These are phyloP conservation scores for Pleurotus platypus DNA, from an alignment of 768 basidiomycete species.

Conservation along the genomic window DNA sequence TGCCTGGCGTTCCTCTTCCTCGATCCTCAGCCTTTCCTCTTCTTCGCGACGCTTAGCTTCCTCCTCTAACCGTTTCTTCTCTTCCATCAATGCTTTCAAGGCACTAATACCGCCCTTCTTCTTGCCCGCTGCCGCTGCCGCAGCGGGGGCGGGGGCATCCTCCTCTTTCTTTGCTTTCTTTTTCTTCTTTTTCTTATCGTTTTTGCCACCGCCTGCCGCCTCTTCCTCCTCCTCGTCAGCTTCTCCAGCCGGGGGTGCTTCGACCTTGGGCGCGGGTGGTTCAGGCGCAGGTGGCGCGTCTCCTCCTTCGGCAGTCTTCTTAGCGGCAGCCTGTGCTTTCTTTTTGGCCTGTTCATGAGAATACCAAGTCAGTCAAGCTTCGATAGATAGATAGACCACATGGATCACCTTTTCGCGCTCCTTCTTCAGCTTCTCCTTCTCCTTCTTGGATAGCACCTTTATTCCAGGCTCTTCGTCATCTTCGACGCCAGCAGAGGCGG, in stretches of 20 bases:
- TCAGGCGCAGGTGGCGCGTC: constrained; percentile 18
- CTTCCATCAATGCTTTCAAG: constrained; percentile 88
- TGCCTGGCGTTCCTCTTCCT: constrained; percentile 81
- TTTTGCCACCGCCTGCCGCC: constrained; percentile 46
- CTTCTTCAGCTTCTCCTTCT: constrained; percentile 97
- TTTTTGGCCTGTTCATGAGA: constrained; percentile 71
- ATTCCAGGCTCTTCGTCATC: constrained; percentile 46
- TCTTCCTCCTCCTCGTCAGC: constrained; percentile 70
- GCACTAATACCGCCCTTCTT: constrained; percentile 82
- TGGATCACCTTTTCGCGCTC: constrained; percentile 83
- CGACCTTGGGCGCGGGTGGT: constrained; percentile 14
- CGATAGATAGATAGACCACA: not conserved
- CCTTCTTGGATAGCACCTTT: constrained; percentile 85
- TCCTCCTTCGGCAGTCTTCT: constrained; percentile 49
- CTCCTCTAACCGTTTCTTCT: constrained; percentile 85
- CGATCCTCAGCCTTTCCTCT: constrained; percentile 76
- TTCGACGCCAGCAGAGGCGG: constrained; percentile 26
- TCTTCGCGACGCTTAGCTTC: constrained; percentile 70
- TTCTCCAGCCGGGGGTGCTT: constrained; percentile 35
- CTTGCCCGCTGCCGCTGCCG: constrained; percentile 46
- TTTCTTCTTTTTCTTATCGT: constrained; percentile 80
- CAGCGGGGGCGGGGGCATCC: constrained; percentile 32
- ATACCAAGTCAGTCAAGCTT: constrained; percentile 6
- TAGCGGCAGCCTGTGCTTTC: constrained; percentile 89
- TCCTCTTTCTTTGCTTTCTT: constrained; percentile 70